phyloP scores from a whole-genome alignment of 306 rosid species.

The Rosa persica region DNA sequence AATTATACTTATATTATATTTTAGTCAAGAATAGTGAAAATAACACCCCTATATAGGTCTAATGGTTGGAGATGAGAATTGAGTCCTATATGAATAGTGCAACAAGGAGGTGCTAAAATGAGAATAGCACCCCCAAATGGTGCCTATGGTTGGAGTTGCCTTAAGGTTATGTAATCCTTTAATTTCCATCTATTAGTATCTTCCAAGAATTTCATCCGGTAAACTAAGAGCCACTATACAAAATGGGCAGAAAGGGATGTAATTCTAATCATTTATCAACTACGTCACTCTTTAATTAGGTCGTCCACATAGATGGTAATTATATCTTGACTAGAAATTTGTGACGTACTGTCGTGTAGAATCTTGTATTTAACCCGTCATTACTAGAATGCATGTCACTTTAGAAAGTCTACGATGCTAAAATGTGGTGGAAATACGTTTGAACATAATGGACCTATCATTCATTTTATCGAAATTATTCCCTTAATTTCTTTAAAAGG shows the following conservation, averaged over 20 bases:
- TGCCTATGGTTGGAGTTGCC: no score
- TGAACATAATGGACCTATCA: not conserved
- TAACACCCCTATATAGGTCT: no score
- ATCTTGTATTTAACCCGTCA: not conserved
- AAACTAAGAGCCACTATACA: not conserved
- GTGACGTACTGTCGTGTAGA: not conserved
- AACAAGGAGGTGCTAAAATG: no score
- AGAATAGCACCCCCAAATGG: no score
- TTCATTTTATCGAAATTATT: no score
- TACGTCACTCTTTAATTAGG: not conserved
- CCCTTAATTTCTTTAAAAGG: no score
- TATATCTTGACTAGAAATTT: not conserved
- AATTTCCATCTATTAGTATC: not conserved
- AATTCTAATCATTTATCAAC: not conserved
- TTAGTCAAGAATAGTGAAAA: no score
- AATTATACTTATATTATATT: no score
- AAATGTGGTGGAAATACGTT: conserved; percentile 4
- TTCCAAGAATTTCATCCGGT: not conserved
- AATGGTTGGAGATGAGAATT: no score
- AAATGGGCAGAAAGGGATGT: not conserved
- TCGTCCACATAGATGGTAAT: not conserved
- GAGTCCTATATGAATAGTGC: no score
- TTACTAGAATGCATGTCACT: conserved; percentile 10
- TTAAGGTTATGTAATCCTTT: not conserved
- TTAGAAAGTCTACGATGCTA: conserved; percentile 7